Evolutionary conservation across 2,329 filamentous ascomycete species (phyloP).

Genomic region (Trichoderma aggressivum): DNA sequence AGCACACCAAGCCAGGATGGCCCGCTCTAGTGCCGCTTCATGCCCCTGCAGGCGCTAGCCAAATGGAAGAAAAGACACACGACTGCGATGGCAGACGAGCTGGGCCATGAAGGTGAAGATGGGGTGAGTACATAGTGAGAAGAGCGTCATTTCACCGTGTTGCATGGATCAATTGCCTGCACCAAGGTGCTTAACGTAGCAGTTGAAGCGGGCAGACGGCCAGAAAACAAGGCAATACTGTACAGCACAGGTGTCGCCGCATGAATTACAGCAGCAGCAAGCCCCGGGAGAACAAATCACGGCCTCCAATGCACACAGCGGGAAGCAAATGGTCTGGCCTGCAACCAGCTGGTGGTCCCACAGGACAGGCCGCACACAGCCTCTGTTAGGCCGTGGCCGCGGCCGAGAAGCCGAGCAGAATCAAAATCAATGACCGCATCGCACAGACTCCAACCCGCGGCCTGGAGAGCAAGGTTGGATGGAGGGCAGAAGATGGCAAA

Average conservation of each 20-base stretch:
- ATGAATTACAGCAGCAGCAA: background rate
- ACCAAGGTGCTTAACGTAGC: background rate
- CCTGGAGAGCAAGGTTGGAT: background rate
- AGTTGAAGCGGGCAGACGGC: background rate
- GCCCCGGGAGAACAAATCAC: background rate
- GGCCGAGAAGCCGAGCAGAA: constrained; percentile 6
- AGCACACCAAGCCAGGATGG: background rate
- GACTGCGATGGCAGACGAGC: background rate
- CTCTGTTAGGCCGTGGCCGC: background rate
- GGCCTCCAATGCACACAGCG: background rate
- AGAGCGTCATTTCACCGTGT: background rate
- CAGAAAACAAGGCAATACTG: background rate
- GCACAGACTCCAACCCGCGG: background rate
- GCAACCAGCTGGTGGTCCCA: background rate
- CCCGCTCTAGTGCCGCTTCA: constrained; percentile 12
- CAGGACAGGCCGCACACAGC: constrained; percentile 13
- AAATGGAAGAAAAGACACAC: background rate
- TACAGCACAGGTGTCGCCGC: background rate
- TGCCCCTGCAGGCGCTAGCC: constrained; percentile 10
- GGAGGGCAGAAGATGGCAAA: background rate
- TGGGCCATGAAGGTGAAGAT: background rate
- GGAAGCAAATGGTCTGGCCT: background rate
- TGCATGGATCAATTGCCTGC: background rate
- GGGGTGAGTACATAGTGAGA: background rate
- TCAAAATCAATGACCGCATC: constrained; percentile 13